Evolutionary conservation across 75 land plant genomes (phyloP), one percentile per base, ranked within the genome.

Genomic region (Cupressus sempervirens): DNA sequence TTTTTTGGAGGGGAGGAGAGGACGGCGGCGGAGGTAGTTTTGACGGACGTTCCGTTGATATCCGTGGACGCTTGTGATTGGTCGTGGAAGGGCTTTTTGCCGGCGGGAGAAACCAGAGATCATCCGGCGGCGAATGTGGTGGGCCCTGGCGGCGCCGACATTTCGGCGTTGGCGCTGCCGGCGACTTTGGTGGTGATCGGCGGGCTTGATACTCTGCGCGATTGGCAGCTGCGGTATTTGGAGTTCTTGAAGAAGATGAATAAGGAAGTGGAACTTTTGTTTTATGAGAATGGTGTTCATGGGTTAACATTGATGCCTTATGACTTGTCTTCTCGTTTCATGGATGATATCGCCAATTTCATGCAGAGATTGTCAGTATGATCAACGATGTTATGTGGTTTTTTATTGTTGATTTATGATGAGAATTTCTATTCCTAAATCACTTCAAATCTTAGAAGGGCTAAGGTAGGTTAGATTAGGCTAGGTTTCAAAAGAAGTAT

Each of bases 1-100:
- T 90, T 88, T 67, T 94, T 93, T 81, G 96, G 96, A 18, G 96
- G 94, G 1, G 91, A 89, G 79, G 92, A 93, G 52, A 16, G 93
- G 45, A 92, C 91, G 38, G 83, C 86, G 48, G 41, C 96, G 38
- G 96, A 94, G 89, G 32, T 73, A 6, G 67, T 74, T 46, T 62
- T 88, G 26, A 16, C 11, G 0, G 14, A 80, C 0, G 68, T 82
- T 18, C 82, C 83, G 0, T 1, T 93, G 29, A 86, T 88, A 29
- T 48, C 84, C 14, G 20, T 87, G 80, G 82, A 84, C 13, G 68
- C 88, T 12, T 70, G 88, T 32, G 96, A 94, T 26, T 90, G 90
- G 92, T 30, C 83, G 35, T 94, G 96, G 96, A 87, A 81, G 86
- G 87, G 81, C 56, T 93, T 89, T 80, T 84, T 94, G 83, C 93